Evolutionary conservation across 495 filamentous ascomycete genomes (phyloP).

Genomic region (Tirmania nivea): DNA sequence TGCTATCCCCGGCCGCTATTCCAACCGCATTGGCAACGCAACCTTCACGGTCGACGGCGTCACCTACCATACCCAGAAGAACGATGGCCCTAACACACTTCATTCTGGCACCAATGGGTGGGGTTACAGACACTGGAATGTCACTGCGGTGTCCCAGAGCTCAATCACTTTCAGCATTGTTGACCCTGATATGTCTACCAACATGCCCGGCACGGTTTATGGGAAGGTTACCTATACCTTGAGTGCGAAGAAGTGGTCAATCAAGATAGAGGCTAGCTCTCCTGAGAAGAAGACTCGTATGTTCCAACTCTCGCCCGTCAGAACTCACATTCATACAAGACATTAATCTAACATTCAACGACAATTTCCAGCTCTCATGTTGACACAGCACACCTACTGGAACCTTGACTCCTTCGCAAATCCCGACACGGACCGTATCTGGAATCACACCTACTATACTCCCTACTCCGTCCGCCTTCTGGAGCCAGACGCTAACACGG

Average conservation of each 20-base stretch:
- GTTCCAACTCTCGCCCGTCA: constrained; percentile 2
- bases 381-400: constrained; percentile 67
- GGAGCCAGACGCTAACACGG: constrained; percentile 41
- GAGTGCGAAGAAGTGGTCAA: constrained; percentile 27
- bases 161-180: constrained; percentile 61
- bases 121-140: constrained; percentile 32
- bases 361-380: constrained; percentile 31
- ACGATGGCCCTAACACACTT: constrained; percentile 36
- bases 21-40: constrained; percentile 34
- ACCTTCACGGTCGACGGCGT: constrained; percentile 30
- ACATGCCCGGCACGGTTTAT: constrained; percentile 54
- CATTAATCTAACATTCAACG: not conserved
- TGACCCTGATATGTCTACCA: constrained; percentile 40
- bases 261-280: constrained; percentile 32
- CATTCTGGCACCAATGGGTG: constrained; percentile 40
- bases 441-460: constrained; percentile 49
- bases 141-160: constrained; percentile 35
- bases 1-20: constrained; percentile 32
- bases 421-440: constrained; percentile 34
- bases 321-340: too few species aligned
- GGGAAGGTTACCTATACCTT: constrained; percentile 52
- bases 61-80: constrained; percentile 29
- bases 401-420: constrained; percentile 59
- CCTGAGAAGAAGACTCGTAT: constrained; percentile 29
- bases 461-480: constrained; percentile 51